phyloP scores from a whole-genome alignment of 371 early-diverging fungal genomes.

The Parasitella parasitica region DNA sequence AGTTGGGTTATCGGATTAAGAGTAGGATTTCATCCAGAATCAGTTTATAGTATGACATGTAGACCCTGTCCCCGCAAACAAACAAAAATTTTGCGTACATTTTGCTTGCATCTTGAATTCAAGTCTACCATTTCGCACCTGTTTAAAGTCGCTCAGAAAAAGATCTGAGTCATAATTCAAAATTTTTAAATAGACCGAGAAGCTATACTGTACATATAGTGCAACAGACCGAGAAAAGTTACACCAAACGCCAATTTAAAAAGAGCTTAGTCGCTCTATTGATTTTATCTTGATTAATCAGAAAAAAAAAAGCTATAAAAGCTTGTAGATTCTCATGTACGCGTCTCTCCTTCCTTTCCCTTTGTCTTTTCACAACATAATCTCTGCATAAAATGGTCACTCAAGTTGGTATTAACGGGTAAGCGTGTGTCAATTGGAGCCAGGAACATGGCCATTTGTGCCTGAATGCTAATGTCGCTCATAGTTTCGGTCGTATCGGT shows the following conservation, averaged over 20 bases:
- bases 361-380: slow-evolving; percentile 2
- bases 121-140: no score
- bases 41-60: no score
- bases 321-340: background rate
- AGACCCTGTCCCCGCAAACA: no score
- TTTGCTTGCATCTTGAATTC: no score
- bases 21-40: no score
- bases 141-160: background rate
- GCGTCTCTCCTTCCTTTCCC: slow-evolving; percentile 12
- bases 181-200: background rate
- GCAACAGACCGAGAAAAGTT: background rate
- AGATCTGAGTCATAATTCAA: slow-evolving; percentile 8
- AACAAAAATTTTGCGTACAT: no score
- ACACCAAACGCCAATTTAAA: slow-evolving; percentile 2
- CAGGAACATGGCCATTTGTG: background rate
- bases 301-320: slow-evolving; percentile 22
- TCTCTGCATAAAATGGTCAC: slow-evolving; percentile 22
- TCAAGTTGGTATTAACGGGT: slow-evolving; percentile 38
- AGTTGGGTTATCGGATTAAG: no score
- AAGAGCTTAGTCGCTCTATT: background rate
- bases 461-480: background rate
- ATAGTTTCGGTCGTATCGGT: slow-evolving; percentile 95
- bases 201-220: background rate
- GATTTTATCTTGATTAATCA: slow-evolving; percentile 16
- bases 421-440: slow-evolving; percentile 4